Evolutionary conservation across 257 asterid species (phyloP), one percentile per base, ranked within the genome.

Genomic region (Solanum ossicruentum): DNA sequence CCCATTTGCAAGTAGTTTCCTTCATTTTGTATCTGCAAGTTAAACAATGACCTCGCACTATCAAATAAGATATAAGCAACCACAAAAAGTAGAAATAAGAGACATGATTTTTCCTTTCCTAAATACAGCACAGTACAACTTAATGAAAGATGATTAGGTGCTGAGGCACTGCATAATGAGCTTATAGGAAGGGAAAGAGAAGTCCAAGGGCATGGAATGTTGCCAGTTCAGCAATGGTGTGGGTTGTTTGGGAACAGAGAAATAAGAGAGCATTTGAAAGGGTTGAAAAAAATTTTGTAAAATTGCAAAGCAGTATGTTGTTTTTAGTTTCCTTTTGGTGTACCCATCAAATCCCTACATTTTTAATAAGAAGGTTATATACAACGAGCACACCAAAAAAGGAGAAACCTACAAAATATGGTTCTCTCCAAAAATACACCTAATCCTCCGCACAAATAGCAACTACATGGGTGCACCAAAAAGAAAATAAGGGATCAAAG

Each of bases 11-110:
- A 89, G 83, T 82, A 85, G 86, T 49, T 79, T 54, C 95, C 95
- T 93, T 92, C 98, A 84, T 89, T 92, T 85, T 93, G 93, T 78
- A 95, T 95, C 98, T 95, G 87, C 87, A 32, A 60, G n/a, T 70
- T 41, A 70, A 16, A 70, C 17, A 70, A 70, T 18, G 41, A 39
- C 54, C 78, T 70, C 52, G 18, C 52, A 70, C 52, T 18, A 39
- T 39, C 58, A 73, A 28, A 49, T 21, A 23, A 75, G 60, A 16
- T 75, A 47, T 13, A 26, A 43, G 80, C 56, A 72, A 45, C 57
- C 80, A 20, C 80, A 72, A 5, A 72, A 43, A n/a, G 56, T 49
- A 73, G 41, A 73, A 73, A 45, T 73, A 73, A 72, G 58, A 73
- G 41, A 73, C 10, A 43, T 73, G 60, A 13, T 23, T 75, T 51